A percentile compares a stretch with the other conserved stretches of the same genome.
Conservation (phyloP, 352 stramenopile species). For the Globisporangium emineosum region DNA sequence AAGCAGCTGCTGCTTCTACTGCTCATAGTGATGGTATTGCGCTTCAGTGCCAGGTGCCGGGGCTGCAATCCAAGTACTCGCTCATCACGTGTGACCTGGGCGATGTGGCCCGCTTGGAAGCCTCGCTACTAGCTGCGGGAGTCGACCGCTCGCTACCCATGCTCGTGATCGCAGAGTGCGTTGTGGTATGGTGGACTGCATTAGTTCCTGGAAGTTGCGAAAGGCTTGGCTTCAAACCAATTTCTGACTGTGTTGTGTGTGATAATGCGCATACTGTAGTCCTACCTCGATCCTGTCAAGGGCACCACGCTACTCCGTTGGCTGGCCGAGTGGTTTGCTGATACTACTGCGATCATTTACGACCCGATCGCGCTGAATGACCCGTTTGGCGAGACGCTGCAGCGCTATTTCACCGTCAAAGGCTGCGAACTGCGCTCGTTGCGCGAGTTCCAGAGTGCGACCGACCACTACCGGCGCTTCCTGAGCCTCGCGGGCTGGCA, state of each 20-base stretch:
- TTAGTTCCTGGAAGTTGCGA: not conserved
- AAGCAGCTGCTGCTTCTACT: not conserved
- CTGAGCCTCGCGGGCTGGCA: not conserved
- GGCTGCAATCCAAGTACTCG: not conserved
- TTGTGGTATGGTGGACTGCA: not conserved
- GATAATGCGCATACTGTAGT: not conserved
- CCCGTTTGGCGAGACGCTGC: not conserved
- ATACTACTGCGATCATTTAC: not conserved
- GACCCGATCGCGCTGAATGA: not conserved
- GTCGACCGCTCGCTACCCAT: not conserved
- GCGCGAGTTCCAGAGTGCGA: not conserved
- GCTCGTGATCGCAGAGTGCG: not conserved
- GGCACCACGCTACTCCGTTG: not conserved
- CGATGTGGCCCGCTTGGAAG: not conserved
- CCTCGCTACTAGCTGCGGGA: not conserved
- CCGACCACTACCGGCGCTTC: not conserved
- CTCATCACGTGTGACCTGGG: not conserved
- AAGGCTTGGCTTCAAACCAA: not conserved
- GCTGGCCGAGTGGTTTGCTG: not conserved
- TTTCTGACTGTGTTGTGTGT: not conserved
- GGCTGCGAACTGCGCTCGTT: not conserved
- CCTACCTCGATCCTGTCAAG: not conserved
- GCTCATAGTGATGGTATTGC: not conserved
- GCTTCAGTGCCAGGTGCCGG: not conserved
- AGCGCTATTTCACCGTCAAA: not conserved